A percentile compares a stretch with the other conserved stretches of the same genome.
phyloP scores from a whole-genome alignment of 371 early-diverging fungal genomes.

The Mortierella sp. region DNA sequence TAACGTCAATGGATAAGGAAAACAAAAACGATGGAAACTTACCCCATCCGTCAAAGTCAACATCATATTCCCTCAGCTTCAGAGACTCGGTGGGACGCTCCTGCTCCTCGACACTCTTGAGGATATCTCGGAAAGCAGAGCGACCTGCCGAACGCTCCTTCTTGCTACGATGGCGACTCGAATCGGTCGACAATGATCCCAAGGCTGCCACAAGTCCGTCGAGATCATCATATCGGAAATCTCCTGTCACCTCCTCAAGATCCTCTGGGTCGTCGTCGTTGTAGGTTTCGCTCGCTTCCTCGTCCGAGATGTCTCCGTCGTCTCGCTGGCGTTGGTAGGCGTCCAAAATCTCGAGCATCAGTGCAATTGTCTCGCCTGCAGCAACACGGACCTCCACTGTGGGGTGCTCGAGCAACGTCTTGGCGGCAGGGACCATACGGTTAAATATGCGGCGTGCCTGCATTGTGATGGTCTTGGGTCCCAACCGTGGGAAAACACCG shows the following conservation, averaged over 20 bases:
- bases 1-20: not conserved
- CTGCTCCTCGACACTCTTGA: conserved; percentile 72
- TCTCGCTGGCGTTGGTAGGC: conserved; percentile 39
- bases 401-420: conserved; percentile 67
- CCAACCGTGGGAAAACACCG: conserved; percentile 61
- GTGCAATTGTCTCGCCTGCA: conserved; percentile 82
- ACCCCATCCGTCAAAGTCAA: conserved; percentile 69
- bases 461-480: conserved; percentile 58
- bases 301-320: conserved; percentile 54
- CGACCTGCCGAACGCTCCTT: conserved; percentile 76
- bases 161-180: conserved; percentile 70
- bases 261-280: conserved; percentile 61
- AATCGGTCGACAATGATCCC: conserved; percentile 70
- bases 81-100: conserved; percentile 48
- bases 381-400: conserved; percentile 80
- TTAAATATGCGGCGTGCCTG: conserved; percentile 40
- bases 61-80: conserved; percentile 45
- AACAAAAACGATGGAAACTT: conserved; percentile 1
- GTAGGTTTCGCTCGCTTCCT: conserved; percentile 47
- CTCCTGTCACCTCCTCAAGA: conserved; percentile 53
- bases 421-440: conserved; percentile 29
- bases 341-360: conserved; percentile 72
- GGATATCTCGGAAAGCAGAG: conserved; percentile 76
- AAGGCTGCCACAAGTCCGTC: conserved; percentile 71
- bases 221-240: conserved; percentile 67